Conservation (phyloP, 1,139 yeast genomes). For the Geotrichum australiense region DNA sequence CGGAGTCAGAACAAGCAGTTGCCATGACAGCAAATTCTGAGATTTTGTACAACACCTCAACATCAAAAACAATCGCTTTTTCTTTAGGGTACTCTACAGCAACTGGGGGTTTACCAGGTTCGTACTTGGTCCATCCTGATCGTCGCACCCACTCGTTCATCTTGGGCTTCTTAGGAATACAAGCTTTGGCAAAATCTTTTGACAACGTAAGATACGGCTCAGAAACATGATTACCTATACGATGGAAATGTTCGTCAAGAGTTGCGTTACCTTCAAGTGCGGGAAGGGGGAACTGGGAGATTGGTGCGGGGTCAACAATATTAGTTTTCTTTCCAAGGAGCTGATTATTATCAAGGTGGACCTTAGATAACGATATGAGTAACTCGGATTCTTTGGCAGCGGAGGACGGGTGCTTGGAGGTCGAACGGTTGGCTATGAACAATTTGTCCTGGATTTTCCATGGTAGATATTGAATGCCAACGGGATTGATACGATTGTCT, state of each 20-base stretch:
- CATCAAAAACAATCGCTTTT: slow-evolving; percentile 74
- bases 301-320: slow-evolving; percentile 48
- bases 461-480: slow-evolving; percentile 40
- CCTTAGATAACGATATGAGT: slow-evolving; percentile 52
- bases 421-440: slow-evolving; percentile 24
- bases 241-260: slow-evolving; percentile 79
- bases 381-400: slow-evolving; percentile 26
- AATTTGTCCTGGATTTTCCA: slow-evolving; percentile 25
- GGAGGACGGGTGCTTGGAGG: slow-evolving; percentile 3
- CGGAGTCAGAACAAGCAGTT: slow-evolving; percentile 65
- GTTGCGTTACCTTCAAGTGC: slow-evolving; percentile 52
- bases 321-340: slow-evolving; percentile 75
- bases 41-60: slow-evolving; percentile 73
- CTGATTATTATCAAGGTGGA: slow-evolving; percentile 55
- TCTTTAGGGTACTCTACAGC: slow-evolving; percentile 66
- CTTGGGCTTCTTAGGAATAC: slow-evolving; percentile 45
- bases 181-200: slow-evolving; percentile 35
- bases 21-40: slow-evolving; percentile 76
- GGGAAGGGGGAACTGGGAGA: slow-evolving; percentile 52
- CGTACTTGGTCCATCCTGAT: slow-evolving; percentile 84
- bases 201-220: slow-evolving; percentile 55
- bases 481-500: slow-evolving; percentile 46
- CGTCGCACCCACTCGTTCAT: slow-evolving; percentile 22
- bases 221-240: slow-evolving; percentile 51
- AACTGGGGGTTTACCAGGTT: slow-evolving; percentile 44